These are phyloP conservation scores for Phytophthora multivora DNA, from an alignment of 352 stramenopile species.

Conservation along the genomic window DNA sequence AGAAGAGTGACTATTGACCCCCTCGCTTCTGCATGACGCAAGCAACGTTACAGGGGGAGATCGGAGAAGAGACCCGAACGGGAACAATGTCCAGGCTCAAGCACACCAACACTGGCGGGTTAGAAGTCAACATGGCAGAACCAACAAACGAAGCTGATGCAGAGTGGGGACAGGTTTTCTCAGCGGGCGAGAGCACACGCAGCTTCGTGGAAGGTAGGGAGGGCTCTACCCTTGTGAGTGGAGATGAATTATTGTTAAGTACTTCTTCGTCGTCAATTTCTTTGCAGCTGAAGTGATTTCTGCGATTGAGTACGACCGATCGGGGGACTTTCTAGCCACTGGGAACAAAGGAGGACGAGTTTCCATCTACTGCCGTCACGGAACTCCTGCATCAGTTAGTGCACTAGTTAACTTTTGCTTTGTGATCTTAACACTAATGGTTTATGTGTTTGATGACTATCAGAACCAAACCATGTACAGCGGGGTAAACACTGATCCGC, in stretches of 20 bases:
- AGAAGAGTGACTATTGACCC: not conserved
- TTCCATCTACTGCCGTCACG: constrained; percentile 86
- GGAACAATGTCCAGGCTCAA: constrained; percentile 25
- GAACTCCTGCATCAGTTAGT: constrained; percentile 33
- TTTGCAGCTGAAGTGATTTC: constrained; percentile 92
- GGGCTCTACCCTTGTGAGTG: not conserved
- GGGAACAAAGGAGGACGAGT: constrained; percentile 94
- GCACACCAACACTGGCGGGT: constrained; percentile 10
- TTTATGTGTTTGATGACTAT: not conserved
- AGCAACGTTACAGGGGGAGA: constrained; percentile 14
- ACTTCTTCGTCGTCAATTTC: constrained; percentile 1
- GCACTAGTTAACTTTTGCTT: not conserved
- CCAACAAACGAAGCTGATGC: constrained; percentile 26
- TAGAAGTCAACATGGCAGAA: constrained; percentile 37
- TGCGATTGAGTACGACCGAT: constrained; percentile 93
- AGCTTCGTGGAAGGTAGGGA: constrained; percentile 68
- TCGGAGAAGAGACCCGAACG: constrained; percentile 11
- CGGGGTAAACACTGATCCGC: constrained; percentile 33
- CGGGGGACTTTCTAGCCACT: constrained; percentile 92
- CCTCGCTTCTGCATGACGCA: constrained; percentile 37
- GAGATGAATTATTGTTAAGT: not conserved
- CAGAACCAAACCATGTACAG: constrained; percentile 43
- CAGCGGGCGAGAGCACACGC: constrained; percentile 51
- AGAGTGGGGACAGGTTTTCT: constrained; percentile 64
- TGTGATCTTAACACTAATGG: not conserved